A percentile compares a stretch with the other conserved stretches of the same genome.
phyloP scores from a whole-genome alignment of 2,329 filamentous ascomycete genomes.

The Paraphaeosphaeria sporulosa region DNA sequence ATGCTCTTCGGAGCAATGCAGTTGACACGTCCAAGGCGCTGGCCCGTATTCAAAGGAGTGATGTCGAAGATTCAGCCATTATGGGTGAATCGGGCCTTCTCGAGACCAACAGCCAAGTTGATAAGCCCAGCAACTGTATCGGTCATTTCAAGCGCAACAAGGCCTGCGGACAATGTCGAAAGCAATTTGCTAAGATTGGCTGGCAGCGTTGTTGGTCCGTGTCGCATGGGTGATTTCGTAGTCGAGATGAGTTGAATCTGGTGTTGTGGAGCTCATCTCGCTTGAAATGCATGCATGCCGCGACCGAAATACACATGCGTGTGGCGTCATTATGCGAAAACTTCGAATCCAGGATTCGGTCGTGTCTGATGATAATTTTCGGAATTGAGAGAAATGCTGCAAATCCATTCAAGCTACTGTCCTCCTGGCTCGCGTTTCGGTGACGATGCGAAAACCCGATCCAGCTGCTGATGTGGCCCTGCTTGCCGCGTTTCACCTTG shows the following conservation, averaged over 20 bases:
- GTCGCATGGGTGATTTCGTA: conserved; percentile 29
- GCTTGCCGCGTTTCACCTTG: conserved; percentile 46
- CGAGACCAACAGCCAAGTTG: conserved; percentile 21
- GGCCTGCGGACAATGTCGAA: conserved; percentile 31
- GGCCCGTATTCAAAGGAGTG: conserved; percentile 19
- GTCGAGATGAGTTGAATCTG: conserved; percentile 36
- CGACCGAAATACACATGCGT: conserved; percentile 25
- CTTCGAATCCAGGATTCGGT: neutral
- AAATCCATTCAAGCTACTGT: conserved; percentile 38
- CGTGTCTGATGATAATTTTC: conserved; percentile 15
- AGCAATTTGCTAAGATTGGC: conserved; percentile 46
- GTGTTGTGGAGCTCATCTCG: conserved; percentile 50
- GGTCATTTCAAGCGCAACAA: conserved; percentile 21
- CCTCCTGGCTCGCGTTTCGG: conserved; percentile 48
- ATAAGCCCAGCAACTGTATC: conserved; percentile 15
- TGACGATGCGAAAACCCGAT: conserved; percentile 42
- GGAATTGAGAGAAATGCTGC: conserved; percentile 32
- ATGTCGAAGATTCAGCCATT: conserved; percentile 22
- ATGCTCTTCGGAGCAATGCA: conserved; percentile 22
- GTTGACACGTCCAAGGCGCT: conserved; percentile 24
- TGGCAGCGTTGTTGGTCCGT: conserved; percentile 36
- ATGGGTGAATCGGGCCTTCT: conserved; percentile 21
- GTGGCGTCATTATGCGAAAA: conserved; percentile 29
- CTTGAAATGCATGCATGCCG: conserved; percentile 39
- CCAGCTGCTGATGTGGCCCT: conserved; percentile 42